These are phyloP conservation scores for Macaranga tanarius DNA, from an alignment of 441 rosid species.

Conservation along the genomic window DNA sequence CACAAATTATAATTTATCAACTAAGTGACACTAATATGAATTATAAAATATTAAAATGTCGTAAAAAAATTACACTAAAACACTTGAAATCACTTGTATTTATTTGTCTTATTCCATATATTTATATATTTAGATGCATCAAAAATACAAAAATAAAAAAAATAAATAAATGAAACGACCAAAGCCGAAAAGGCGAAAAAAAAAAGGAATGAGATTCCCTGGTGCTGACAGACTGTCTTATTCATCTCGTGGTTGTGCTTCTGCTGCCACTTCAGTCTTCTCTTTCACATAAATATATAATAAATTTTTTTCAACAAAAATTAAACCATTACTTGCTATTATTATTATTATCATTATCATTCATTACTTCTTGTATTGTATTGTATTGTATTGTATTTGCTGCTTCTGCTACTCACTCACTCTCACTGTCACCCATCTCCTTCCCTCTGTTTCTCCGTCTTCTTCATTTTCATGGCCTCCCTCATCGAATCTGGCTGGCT, in stretches of 20 bases:
- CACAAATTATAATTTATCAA: no score
- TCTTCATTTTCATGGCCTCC: conserved; percentile 46
- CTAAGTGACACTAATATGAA: no score
- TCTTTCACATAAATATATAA: no score
- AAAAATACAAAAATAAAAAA: not conserved
- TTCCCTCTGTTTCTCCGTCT: not conserved
- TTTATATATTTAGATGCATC: not conserved
- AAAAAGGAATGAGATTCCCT: conserved; percentile 18
- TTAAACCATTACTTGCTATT: no score
- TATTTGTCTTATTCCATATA: no score
- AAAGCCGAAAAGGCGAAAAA: not conserved
- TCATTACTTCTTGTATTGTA: no score
- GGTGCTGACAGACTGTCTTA: conserved; percentile 39
- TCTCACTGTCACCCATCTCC: not conserved
- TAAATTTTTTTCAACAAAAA: no score
- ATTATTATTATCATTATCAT: no score
- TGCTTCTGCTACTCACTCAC: not conserved
- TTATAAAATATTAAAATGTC: no score
- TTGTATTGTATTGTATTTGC: no score
- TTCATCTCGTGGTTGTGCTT: conserved; percentile 30
- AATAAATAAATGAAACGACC: not conserved
- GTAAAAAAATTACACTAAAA: no score
- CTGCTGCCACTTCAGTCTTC: not conserved
- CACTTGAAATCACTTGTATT: no score
- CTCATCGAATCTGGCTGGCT: conserved; percentile 79